Evolutionary conservation across 768 basidiomycete species (phyloP).

Genomic region (Suillus placidus): DNA sequence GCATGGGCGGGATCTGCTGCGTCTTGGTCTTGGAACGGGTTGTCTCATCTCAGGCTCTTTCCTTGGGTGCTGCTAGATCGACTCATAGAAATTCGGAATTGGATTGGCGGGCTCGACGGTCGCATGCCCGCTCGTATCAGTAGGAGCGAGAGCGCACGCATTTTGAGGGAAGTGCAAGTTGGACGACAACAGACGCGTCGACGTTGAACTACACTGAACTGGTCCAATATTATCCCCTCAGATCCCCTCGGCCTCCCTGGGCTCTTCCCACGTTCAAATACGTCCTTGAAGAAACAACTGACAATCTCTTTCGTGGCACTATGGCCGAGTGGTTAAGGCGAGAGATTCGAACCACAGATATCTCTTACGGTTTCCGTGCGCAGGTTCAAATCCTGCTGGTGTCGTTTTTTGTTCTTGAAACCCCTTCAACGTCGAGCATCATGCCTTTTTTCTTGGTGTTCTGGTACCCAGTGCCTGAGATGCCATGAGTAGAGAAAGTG

Average conservation of each 20-base stretch:
- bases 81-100: background rate
- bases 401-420: background rate
- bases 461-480: too few relatives aligned
- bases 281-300: background rate
- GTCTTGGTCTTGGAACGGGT: background rate
- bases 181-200: too few relatives aligned
- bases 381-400: conserved; percentile 12
- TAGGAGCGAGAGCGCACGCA: background rate
- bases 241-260: too few relatives aligned
- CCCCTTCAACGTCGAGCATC: too few relatives aligned
- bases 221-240: too few relatives aligned
- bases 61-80: too few relatives aligned
- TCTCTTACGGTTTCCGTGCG: conserved; percentile 11
- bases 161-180: too few relatives aligned
- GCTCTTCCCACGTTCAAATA: background rate
- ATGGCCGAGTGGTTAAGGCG: conserved; percentile 12
- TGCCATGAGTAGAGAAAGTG: background rate
- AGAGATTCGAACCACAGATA: conserved; percentile 8
- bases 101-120: too few relatives aligned
- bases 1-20: background rate
- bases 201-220: too few relatives aligned
- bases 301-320: background rate
- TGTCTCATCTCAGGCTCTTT: background rate
- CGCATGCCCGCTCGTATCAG: background rate
- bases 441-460: background rate